Conservation (phyloP, 1,284 basidiomycete species). For the Porphyrellus sp. region DNA sequence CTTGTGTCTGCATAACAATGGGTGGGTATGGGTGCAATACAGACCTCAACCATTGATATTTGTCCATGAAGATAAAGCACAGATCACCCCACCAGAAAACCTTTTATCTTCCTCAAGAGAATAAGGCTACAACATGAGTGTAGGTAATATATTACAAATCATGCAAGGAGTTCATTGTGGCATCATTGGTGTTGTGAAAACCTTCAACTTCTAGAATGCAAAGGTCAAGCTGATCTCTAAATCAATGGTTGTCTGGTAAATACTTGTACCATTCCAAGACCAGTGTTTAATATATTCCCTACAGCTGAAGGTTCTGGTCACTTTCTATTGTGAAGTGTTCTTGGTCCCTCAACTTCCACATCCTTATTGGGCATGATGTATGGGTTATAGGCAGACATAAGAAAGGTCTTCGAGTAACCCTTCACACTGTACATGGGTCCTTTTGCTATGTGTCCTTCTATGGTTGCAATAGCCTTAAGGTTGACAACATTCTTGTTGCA, state of each 20-base stretch:
- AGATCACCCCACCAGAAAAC: not conserved
- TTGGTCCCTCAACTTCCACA: not conserved
- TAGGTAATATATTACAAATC: not conserved
- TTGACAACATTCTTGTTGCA: not conserved
- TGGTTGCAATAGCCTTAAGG: not conserved
- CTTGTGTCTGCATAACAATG: no score
- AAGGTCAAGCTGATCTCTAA: not conserved
- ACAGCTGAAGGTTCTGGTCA: not conserved
- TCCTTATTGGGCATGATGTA: not conserved
- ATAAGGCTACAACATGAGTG: not conserved
- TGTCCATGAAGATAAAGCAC: not conserved
- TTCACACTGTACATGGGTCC: not conserved
- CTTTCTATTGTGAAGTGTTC: not conserved
- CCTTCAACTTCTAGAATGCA: not conserved
- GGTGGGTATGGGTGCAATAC: not conserved
- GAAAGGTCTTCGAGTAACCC: not conserved
- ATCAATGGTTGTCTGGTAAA: not conserved
- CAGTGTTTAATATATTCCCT: not conserved
- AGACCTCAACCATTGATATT: not conserved
- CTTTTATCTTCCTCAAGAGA: not conserved
- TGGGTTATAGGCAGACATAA: slow-evolving; percentile 2
- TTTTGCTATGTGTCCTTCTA: slow-evolving; percentile 1
- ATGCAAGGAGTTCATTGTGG: not conserved
- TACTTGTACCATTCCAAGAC: not conserved
- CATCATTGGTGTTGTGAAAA: not conserved